Evolutionary conservation across 192 early-diverging fungal species (phyloP).

Genomic region (Rhizophagus sp.): DNA sequence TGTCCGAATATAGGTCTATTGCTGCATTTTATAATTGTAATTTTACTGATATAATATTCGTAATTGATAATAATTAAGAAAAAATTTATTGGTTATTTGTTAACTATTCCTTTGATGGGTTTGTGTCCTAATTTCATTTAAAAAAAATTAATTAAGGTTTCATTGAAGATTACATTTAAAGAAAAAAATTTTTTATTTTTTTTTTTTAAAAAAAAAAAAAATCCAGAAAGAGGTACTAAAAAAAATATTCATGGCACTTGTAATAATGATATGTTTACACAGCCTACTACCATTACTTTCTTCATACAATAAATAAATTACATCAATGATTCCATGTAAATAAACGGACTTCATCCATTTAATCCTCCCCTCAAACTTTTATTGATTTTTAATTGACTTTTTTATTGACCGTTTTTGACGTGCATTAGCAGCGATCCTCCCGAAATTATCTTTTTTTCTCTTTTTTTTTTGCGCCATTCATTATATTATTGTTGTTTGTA

Average conservation of each 20-base stretch:
- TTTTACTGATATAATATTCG: no score
- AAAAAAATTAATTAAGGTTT: background rate
- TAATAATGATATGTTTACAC: no score
- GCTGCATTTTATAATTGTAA: background rate
- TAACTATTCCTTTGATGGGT: no score
- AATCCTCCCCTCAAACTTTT: background rate
- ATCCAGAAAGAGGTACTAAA: no score
- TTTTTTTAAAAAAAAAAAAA: background rate
- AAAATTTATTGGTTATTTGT: no score
- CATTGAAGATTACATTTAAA: background rate
- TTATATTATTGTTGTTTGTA: background rate
- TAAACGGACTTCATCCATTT: no score
- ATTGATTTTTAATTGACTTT: background rate
- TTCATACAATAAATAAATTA: no score
- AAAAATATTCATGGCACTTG: background rate
- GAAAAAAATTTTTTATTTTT: no score
- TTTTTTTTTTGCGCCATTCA: background rate
- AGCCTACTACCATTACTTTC: no score
- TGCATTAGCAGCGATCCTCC: background rate
- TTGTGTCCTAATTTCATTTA: no score
- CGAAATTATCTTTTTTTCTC: background rate
- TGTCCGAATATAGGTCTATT: background rate
- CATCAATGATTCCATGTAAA: no score
- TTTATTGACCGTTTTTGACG: background rate
- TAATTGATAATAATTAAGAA: no score